These are phyloP conservation scores for Teratosphaeriaceae sp. DNA, from an alignment of 2,329 filamentous ascomycete species.

Conservation along the genomic window DNA sequence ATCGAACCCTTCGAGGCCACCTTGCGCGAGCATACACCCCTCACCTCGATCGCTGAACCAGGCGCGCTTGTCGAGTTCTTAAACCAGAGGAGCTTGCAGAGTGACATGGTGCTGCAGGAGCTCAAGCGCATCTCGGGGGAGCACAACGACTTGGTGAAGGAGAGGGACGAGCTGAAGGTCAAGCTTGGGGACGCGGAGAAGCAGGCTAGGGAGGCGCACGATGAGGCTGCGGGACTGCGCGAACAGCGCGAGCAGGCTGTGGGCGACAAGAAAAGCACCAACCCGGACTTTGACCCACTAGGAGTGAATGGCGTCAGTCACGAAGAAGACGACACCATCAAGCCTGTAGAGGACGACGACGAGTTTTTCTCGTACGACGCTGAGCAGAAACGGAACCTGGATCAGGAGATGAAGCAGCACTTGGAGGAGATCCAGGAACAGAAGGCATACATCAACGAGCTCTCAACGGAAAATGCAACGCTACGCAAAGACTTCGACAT, in stretches of 20 bases:
- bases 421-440: slow-evolving; percentile 58
- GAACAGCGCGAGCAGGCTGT: slow-evolving; percentile 21
- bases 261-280: slow-evolving; percentile 2
- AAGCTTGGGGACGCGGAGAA: slow-evolving; percentile 65
- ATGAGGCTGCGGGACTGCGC: slow-evolving; percentile 56
- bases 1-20: slow-evolving; percentile 93
- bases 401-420: slow-evolving; percentile 65
- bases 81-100: slow-evolving; percentile 75
- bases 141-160: slow-evolving; percentile 33
- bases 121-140: slow-evolving; percentile 70
- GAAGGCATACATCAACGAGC: slow-evolving; percentile 57
- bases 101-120: slow-evolving; percentile 91
- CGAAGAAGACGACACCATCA: slow-evolving; percentile 3
- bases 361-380: slow-evolving; percentile 92
- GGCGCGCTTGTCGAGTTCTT: slow-evolving; percentile 82
- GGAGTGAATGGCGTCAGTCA: slow-evolving; percentile 12
- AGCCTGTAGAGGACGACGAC: slow-evolving; percentile 41
- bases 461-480: slow-evolving; percentile 61
- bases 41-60: slow-evolving; percentile 82
- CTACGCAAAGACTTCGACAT: slow-evolving; percentile 68
- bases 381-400: slow-evolving; percentile 55
- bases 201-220: slow-evolving; percentile 53
- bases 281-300: slow-evolving; percentile 8
- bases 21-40: slow-evolving; percentile 83
- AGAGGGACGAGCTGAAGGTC: slow-evolving; percentile 74